Evolutionary conservation across 2,329 filamentous ascomycete genomes (phyloP).

Genomic region (Colletotrichum abscissum): DNA sequence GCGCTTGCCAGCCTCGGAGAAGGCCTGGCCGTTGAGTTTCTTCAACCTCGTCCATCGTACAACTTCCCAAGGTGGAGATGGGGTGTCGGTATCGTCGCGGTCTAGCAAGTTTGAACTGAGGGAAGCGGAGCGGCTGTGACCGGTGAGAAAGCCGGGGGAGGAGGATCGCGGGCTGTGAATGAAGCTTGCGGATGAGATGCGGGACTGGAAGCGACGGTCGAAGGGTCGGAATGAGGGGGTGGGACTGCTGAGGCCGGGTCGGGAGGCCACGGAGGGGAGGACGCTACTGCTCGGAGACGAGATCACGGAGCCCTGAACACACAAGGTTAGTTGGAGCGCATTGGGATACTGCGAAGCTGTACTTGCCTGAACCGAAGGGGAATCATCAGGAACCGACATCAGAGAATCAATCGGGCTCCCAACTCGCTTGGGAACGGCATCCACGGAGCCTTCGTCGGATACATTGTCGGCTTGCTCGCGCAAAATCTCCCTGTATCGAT

Average conservation of each 20-base stretch:
- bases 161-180: slow-evolving; percentile 72
- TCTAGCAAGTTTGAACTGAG: slow-evolving; percentile 77
- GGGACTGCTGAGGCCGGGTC: slow-evolving; percentile 74
- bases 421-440: slow-evolving; percentile 63
- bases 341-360: not conserved
- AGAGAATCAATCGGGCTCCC: slow-evolving; percentile 77
- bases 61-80: slow-evolving; percentile 93
- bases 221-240: slow-evolving; percentile 92
- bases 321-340: slow-evolving; percentile 20
- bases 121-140: slow-evolving; percentile 85
- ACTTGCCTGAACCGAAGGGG: slow-evolving; percentile 82
- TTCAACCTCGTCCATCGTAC: slow-evolving; percentile 94
- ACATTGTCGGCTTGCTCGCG: slow-evolving; percentile 55
- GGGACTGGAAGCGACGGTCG: slow-evolving; percentile 92
- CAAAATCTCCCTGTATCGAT: slow-evolving; percentile 58
- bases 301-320: slow-evolving; percentile 63
- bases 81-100: slow-evolving; percentile 73
- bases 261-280: slow-evolving; percentile 75
- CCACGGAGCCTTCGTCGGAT: slow-evolving; percentile 66
- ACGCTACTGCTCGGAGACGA: slow-evolving; percentile 81
- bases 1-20: slow-evolving; percentile 90
- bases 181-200: slow-evolving; percentile 72
- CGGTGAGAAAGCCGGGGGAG: slow-evolving; percentile 82
- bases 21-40: slow-evolving; percentile 89
- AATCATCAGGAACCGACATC: slow-evolving; percentile 82